These are phyloP conservation scores for Pugionium cornutum DNA, from an alignment of 345 rosid species.

Conservation along the genomic window DNA sequence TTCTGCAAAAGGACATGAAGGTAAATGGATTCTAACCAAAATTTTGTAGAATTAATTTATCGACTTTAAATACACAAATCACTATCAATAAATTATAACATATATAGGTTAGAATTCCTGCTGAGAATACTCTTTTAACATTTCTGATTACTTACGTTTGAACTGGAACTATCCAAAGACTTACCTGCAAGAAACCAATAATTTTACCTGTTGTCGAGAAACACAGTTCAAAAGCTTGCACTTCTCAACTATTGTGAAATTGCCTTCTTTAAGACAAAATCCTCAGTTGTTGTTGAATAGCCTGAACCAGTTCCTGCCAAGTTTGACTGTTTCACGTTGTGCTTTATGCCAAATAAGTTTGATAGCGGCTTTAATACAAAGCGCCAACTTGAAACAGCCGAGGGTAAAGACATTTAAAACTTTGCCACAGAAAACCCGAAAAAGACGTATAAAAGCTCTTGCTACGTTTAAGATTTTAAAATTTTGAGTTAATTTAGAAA, in stretches of 20 bases:
- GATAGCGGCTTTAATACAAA: background rate
- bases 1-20: no score
- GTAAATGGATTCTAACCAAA: no score
- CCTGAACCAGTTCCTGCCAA: slow-evolving; percentile 13
- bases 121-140: no score
- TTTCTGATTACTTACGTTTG: no score
- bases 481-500: background rate
- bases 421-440: background rate
- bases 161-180: no score
- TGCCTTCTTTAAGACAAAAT: background rate
- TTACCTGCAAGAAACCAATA: no score
- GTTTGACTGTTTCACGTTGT: background rate
- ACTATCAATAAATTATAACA: no score
- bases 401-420: slow-evolving; percentile 3
- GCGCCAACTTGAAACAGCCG: background rate
- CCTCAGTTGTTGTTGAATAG: background rate
- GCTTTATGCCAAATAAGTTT: background rate
- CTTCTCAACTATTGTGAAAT: background rate
- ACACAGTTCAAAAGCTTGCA: no score
- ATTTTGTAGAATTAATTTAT: no score
- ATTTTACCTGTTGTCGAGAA: no score
- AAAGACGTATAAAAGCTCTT: background rate
- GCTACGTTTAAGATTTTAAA: background rate
- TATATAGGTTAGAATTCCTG: no score
- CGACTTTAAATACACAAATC: no score